These are phyloP conservation scores for Xylaria sp. DNA, from an alignment of 2,329 filamentous ascomycete genomes.

Conservation along the genomic window DNA sequence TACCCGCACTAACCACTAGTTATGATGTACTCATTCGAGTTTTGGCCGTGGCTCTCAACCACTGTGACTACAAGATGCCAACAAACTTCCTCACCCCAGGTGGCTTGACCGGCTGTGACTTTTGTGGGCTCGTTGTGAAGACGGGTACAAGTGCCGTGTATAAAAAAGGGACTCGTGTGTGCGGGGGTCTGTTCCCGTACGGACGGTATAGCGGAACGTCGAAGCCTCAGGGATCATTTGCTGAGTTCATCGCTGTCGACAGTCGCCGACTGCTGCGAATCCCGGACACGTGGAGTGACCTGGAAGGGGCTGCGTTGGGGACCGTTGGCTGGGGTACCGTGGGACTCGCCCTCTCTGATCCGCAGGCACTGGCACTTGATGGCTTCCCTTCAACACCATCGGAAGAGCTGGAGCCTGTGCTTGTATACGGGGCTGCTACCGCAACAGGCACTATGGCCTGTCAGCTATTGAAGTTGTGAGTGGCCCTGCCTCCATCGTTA, in stretches of 20 bases:
- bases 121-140: slow-evolving; percentile 40
- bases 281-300: slow-evolving; percentile 37
- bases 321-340: slow-evolving; percentile 44
- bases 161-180: neutral
- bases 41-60: slow-evolving; percentile 45
- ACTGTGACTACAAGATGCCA: slow-evolving; percentile 45
- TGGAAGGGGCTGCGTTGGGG: slow-evolving; percentile 42
- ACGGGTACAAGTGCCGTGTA: neutral
- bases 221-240: slow-evolving; percentile 30
- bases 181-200: neutral
- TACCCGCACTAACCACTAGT: neutral
- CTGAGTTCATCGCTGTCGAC: slow-evolving; percentile 27
- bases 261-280: slow-evolving; percentile 32
- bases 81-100: slow-evolving; percentile 32
- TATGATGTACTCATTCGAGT: slow-evolving; percentile 22
- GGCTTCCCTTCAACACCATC: slow-evolving; percentile 24
- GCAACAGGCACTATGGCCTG: slow-evolving; percentile 46
- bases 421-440: slow-evolving; percentile 47
- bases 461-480: slow-evolving; percentile 44
- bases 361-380: slow-evolving; percentile 14
- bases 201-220: slow-evolving; percentile 25
- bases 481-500: neutral
- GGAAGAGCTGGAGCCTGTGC: slow-evolving; percentile 33
- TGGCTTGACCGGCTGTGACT: slow-evolving; percentile 41
- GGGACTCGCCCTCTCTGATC: slow-evolving; percentile 34